Evolutionary conservation across 2,329 filamentous ascomycete species (phyloP).

Genomic region (Fusarium sambucinum): DNA sequence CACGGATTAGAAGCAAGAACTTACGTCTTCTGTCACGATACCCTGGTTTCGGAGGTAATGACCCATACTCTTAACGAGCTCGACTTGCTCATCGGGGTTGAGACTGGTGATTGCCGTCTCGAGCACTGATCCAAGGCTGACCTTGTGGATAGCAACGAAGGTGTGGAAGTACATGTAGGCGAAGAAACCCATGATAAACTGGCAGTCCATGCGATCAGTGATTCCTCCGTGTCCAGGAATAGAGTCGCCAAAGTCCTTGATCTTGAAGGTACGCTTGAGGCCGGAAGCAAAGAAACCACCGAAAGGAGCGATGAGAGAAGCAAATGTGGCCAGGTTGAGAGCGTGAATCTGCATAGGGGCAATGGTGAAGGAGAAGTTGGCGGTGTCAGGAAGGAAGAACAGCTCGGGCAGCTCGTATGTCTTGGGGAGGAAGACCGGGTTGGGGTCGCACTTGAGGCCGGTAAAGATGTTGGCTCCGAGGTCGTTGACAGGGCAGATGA

Average conservation of each 20-base stretch:
- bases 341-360: constrained; percentile 95
- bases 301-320: constrained; percentile 95
- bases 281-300: constrained; percentile 98
- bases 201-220: constrained; percentile 99
- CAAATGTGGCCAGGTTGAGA: constrained; percentile 89
- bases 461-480: constrained; percentile 94
- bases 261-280: constrained; percentile 98
- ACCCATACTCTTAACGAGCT: constrained; percentile 75
- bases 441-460: constrained; percentile 88
- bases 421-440: constrained; percentile 88
- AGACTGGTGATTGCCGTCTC: constrained; percentile 93
- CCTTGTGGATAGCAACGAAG: constrained; percentile 91
- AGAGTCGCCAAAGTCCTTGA: constrained; percentile 99
- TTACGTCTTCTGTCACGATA: constrained; percentile 52
- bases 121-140: constrained; percentile 86
- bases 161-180: constrained; percentile 98
- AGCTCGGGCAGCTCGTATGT: constrained; percentile 79
- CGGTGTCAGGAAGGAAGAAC: constrained; percentile 74
- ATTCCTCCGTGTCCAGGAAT: constrained; percentile 98
- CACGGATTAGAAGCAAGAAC: constrained; percentile 18
- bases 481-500: constrained; percentile 97
- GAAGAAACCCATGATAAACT: constrained; percentile 99
- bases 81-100: constrained; percentile 87
- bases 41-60: constrained; percentile 75
- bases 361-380: constrained; percentile 75